Evolutionary conservation across 2,329 filamentous ascomycete genomes (phyloP), one percentile per base, ranked within the genome.

Genomic region (Talaromyces sp.): DNA sequence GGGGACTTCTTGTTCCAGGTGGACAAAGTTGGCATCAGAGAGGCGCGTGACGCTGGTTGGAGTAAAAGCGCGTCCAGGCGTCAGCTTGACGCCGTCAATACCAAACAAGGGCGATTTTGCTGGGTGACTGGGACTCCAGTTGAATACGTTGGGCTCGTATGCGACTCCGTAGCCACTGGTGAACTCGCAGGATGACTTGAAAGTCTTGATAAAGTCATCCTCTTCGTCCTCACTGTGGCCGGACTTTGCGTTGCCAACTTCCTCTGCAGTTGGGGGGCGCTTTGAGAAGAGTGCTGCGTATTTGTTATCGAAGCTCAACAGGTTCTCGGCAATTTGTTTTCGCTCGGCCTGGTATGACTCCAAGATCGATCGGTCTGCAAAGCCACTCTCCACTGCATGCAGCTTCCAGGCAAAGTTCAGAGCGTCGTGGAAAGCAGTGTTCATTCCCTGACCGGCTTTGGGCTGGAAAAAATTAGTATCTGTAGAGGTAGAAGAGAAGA

Each of bases 331-430:
- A 49, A 96, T 88, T 61, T 89, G 82, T 72, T 91, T 93, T 61
- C 93, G 88, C 77, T 97, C 93, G 2, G 84, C 82, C 77, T 97
- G 91, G 73, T 97, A 98, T 0, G 93, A 95, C 64, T 87, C 85
- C 57, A 98, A 83, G 19, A 95, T 82, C 3, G 85, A 84, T 63
- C 90, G 88, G 32, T 87, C 78, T 1, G 92, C 91, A 67, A 96
- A 91, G 13, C 92, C 92, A 28, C 84, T 82, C 72, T 96, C 92
- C 10, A 97, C 93, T 39, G 90, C 87, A 72, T 96, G 93, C 57
- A 97, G 90, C 80, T 98, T 98, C 93, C 93, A 98, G 8, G 93
- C 93, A 47, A 98, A 81, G 74, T 97, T 98, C 63, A 92, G 85
- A 0, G 92, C 92, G 69, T 82, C 80, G 55, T 82, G 75, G 75